Evolutionary conservation across 768 basidiomycete species (phyloP).

Genomic region (Kwoniella bestiolae): DNA sequence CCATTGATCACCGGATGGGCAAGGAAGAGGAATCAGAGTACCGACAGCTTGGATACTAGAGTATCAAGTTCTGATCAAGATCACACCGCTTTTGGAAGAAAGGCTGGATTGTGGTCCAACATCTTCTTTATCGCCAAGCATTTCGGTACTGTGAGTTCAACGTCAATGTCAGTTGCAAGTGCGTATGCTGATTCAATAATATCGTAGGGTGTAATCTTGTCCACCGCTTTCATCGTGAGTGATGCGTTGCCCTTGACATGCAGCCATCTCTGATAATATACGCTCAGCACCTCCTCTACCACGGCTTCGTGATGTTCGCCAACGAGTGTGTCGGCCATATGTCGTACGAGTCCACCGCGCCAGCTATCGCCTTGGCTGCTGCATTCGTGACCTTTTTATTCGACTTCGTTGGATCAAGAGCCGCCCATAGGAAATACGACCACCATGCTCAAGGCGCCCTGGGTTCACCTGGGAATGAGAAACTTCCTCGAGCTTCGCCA

Average conservation of each 20-base stretch:
- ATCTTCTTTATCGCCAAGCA: conserved; percentile 52
- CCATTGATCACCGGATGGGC: conserved; percentile 43
- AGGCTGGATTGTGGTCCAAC: conserved; percentile 33
- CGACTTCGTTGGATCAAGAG: conserved; percentile 53
- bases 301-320: conserved; percentile 58
- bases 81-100: conserved; percentile 27
- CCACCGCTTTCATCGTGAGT: conserved; percentile 55
- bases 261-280: neutral
- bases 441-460: neutral
- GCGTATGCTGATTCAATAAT: neutral
- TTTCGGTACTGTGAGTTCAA: conserved; percentile 49
- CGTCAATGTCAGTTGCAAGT: too few species aligned
- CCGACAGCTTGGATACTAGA: conserved; percentile 5
- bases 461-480: conserved; percentile 10
- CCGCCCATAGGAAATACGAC: conserved; percentile 22
- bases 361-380: conserved; percentile 55
- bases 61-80: neutral
- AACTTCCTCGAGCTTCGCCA: conserved; percentile 5
- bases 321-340: conserved; percentile 56
- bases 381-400: conserved; percentile 52
- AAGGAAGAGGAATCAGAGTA: conserved; percentile 1
- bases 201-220: conserved; percentile 53
- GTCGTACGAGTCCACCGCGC: conserved; percentile 54
- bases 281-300: conserved; percentile 54
- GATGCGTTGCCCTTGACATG: neutral